Conservation (phyloP, 2,329 filamentous ascomycete species). For the Epichloe typhina region DNA sequence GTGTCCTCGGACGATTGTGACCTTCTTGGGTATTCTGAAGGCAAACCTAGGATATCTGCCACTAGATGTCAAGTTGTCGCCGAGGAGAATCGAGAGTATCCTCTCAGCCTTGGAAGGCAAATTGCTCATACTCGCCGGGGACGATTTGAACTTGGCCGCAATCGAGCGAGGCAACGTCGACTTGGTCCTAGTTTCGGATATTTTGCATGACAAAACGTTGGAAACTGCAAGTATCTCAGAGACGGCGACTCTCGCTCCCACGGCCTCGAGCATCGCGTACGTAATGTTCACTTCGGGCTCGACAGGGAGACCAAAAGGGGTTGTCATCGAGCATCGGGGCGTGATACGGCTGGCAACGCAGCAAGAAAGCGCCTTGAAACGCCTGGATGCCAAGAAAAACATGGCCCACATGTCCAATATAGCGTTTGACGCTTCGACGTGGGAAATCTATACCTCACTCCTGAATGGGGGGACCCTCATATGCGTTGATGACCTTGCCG, state of each 20-base stretch:
- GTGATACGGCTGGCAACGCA: conserved; percentile 1
- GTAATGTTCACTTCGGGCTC: conserved; percentile 13
- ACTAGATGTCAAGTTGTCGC: conserved; percentile 10
- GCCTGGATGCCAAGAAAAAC: background rate
- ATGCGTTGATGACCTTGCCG: conserved; percentile 6
- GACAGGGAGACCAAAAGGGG: conserved; percentile 13
- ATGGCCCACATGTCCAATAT: conserved; percentile 6
- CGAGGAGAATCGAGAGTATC: conserved; percentile 9
- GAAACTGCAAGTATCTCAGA: background rate
- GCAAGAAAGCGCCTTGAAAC: background rate
- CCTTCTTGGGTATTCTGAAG: conserved; percentile 14
- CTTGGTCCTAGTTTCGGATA: conserved; percentile 6
- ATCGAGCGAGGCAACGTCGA: conserved; percentile 3
- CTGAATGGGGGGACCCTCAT: conserved; percentile 7
- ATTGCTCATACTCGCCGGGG: conserved; percentile 9
- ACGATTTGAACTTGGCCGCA: background rate
- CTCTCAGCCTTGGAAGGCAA: conserved; percentile 6
- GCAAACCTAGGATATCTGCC: conserved; percentile 13
- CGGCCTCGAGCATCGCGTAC: conserved; percentile 7
- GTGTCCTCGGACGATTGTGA: conserved; percentile 11
- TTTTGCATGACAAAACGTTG: background rate
- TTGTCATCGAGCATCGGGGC: conserved; percentile 11
- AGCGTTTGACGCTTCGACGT: conserved; percentile 6
- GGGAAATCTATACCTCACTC: conserved; percentile 6
- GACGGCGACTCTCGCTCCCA: background rate